Base-by-base conservation (phyloP, 148 eudicot species). In the Arbutus unedo region DNA sequence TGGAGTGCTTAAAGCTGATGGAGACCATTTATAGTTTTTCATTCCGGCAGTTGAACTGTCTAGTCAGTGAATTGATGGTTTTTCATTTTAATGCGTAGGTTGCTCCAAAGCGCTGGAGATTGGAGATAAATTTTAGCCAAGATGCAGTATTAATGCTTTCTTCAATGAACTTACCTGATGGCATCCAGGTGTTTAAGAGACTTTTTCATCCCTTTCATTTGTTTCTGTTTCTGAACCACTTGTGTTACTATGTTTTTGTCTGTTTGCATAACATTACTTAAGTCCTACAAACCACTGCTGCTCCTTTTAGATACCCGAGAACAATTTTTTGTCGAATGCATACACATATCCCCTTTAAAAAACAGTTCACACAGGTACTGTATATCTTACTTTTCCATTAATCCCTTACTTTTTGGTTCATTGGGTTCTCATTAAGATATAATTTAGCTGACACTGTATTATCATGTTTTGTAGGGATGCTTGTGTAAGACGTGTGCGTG, bases 61-160 rank as follows among this genome's bases (percentile, higher is more conserved):
- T 51, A 68, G 56, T 10, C 54, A 13, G 78, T 73, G 55, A 55
- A 19, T 31, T 54, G 53, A 55, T 67, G 49, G 15, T 19, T 54
- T 73, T 10, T 54, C 16, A 21, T 23, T 19, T 57, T 68, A 1
- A 15, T 50, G 60, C 77, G 14, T 73, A 96, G 95, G 95, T 93
- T 67, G 89, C 92, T 86, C 93, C 93, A 81, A 94, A 94, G 89
- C 91, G 94, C 21, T 96, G 98, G 98, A 94, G 90, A 84, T 82
- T 96, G 83, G 97, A 96, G 85, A 92, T 96, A 57, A 93, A 91
- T 80, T 88, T 91, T 57, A 94, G 90, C 82, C 98, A 94, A 87
- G 94, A 94, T 83, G 97, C 98, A 23, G 91, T 91, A 54, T 83
- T 96, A 85, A 91, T 96, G 98, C 98, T 94, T 89, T 94, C 98